Percentiles rank a stretch among this genome's conserved stretches.
These are phyloP conservation scores for Choanephora cucurbitarum DNA, from an alignment of 371 early-diverging fungal genomes.

Conservation along the genomic window DNA sequence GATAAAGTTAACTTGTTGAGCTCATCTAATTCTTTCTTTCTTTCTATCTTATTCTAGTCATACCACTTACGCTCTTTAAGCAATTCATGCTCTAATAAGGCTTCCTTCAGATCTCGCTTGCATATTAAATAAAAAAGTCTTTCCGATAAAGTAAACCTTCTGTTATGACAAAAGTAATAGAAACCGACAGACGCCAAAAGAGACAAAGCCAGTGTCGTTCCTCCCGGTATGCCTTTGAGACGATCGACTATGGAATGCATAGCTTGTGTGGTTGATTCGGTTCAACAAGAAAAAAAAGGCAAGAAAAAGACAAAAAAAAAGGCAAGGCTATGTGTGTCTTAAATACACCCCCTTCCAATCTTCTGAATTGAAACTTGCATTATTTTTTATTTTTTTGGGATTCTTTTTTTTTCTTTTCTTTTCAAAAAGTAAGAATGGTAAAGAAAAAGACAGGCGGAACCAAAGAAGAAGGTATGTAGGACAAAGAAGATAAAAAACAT, in stretches of 20 bases:
- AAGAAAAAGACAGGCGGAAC: constrained; percentile 11
- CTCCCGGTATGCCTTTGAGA: not conserved
- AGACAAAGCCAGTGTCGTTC: constrained; percentile 17
- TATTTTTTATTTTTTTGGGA: not conserved
- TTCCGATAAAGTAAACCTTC: constrained; percentile 24
- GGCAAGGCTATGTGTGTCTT: not conserved
- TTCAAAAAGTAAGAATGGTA: constrained; percentile 5
- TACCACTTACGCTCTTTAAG: constrained; percentile 30
- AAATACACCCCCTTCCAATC: not conserved
- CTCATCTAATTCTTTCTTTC: too few species aligned
- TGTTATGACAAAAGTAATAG: constrained; percentile 14
- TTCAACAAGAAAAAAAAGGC: not conserved
- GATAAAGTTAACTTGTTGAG: not conserved
- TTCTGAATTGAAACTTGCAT: not conserved
- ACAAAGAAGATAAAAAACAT: not conserved
- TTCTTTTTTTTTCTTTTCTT: not conserved
- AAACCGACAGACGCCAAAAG: constrained; percentile 4
- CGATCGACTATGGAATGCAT: not conserved
- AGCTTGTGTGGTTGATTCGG: not conserved
- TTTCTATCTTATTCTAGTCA: not conserved
- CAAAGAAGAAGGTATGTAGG: constrained; percentile 18
- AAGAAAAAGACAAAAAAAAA: constrained; percentile 1
- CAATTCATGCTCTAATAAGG: constrained; percentile 35
- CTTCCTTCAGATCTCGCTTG: constrained; percentile 38
- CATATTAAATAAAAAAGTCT: constrained; percentile 39